Conservation (phyloP, 2,329 filamentous ascomycete species). For the Nemania sp. region DNA sequence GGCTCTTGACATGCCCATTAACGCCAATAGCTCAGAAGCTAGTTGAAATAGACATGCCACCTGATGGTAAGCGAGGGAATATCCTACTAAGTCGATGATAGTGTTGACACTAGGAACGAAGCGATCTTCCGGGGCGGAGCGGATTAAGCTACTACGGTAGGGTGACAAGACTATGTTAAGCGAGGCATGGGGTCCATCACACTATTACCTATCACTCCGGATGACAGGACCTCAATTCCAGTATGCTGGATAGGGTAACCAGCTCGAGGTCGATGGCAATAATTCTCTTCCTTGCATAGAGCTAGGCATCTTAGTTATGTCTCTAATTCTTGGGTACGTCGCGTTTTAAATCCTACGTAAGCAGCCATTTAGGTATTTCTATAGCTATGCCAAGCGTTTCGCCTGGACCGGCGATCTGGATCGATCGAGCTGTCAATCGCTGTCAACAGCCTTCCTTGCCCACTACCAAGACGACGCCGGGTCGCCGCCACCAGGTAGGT, state of each 20-base stretch:
- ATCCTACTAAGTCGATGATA: not conserved
- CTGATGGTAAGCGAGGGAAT: not conserved
- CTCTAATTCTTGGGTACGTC: constrained; percentile 9
- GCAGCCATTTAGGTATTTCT: not conserved
- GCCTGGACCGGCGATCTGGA: not conserved
- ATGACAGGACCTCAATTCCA: constrained; percentile 3
- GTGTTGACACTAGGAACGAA: not conserved
- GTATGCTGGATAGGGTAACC: constrained; percentile 26
- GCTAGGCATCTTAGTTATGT: not conserved
- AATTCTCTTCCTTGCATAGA: not conserved
- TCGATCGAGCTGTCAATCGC: not conserved
- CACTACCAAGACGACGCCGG: too few species aligned
- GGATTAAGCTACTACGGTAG: not conserved
- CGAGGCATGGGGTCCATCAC: constrained; percentile 22
- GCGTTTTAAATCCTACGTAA: constrained; percentile 2
- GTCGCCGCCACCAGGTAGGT: not conserved
- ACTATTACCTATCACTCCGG: constrained; percentile 2
- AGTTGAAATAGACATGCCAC: not conserved
- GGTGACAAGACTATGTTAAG: constrained; percentile 23
- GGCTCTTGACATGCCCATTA: not conserved
- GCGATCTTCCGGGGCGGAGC: constrained; percentile 11
- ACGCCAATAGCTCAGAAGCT: not conserved
- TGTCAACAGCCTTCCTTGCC: not conserved
- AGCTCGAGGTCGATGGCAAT: constrained; percentile 17
- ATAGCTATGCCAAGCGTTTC: not conserved